Evolutionary conservation across 192 early-diverging fungal species (phyloP), one percentile per base, ranked within the genome.

Genomic region (Gryganskiella cystojenkinii): DNA sequence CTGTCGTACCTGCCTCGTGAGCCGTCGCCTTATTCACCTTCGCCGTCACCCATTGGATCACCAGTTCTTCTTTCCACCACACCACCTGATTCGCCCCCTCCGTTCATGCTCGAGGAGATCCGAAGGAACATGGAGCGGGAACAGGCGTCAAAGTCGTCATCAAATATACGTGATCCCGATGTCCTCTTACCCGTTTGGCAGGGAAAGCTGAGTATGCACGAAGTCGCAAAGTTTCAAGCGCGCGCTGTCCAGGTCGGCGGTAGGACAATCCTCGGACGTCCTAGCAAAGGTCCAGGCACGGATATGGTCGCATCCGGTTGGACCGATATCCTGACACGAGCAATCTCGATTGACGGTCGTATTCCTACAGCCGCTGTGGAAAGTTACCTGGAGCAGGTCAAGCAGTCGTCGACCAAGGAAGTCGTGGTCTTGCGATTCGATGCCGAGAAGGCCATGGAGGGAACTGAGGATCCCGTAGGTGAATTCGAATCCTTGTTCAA

Each of bases 331-430:
- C 67, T 94, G 14, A 81, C 92, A 9, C 71, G 82, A 10, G 79
- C 69, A 0, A 80, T 94, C 20, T 76, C 70, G 19, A 83, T 93
- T 27, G 91, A 92, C 42, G 93, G 93, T 3, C 87, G 92, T 10
- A 86, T 94, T 52, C 79, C 84, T 15, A 52, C 67, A 8, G 62
- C 71, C 9, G 62, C 82, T 7, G 88, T 87, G 0, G 80, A 81
- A n/a, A 79, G 59, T 28, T 94, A 94, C 62, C 63, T 93, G 27
- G 52, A 62, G 10, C 86, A 91, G 49, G 84, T 83, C 34, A 64
- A 83, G 28, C 71, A 81, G 30, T 84, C 81, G 5, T 52, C 74
- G 11, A 83, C 78, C 25, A 91, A 91, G 63, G 88, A 92, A 40
- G 64, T 94, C 11, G 80, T 89, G 17, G 68, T 90, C n/a, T 74